Percentiles rank a stretch among this genome's conserved stretches.
These are phyloP conservation scores for Euphorbia schlechtendalii DNA, from an alignment of 441 rosid genomes.

Conservation along the genomic window DNA sequence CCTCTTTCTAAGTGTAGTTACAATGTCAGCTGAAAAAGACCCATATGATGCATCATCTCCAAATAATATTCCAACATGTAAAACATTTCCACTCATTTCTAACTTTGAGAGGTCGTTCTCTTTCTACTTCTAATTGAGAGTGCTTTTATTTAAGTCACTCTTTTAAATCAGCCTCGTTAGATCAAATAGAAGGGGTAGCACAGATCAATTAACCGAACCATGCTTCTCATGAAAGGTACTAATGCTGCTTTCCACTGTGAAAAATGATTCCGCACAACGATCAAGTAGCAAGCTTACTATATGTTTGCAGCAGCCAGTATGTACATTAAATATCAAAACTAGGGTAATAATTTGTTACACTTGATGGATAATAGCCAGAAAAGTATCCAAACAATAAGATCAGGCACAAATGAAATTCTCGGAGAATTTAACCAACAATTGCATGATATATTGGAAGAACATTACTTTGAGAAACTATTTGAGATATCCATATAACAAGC, in stretches of 20 bases:
- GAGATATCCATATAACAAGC: background rate
- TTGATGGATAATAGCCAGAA: background rate
- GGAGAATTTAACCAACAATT: background rate
- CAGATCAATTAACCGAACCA: background rate
- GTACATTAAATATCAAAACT: background rate
- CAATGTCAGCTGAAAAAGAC: background rate
- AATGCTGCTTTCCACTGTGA: background rate
- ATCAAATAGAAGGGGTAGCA: background rate
- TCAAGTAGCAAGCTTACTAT: background rate
- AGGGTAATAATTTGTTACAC: background rate
- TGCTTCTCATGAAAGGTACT: background rate
- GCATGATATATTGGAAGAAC: background rate
- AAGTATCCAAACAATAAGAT: background rate
- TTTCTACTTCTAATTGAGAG: background rate
- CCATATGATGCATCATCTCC: background rate
- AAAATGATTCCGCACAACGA: background rate
- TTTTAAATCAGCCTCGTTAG: background rate
- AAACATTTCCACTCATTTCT: background rate
- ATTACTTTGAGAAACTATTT: background rate
- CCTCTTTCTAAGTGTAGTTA: background rate
- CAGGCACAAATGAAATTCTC: background rate
- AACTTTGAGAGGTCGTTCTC: background rate
- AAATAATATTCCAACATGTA: background rate
- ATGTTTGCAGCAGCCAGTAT: background rate
- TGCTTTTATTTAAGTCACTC: background rate